These are phyloP conservation scores for Exophiala aquamarina DNA, from an alignment of 2,329 filamentous ascomycete species.

Conservation along the genomic window DNA sequence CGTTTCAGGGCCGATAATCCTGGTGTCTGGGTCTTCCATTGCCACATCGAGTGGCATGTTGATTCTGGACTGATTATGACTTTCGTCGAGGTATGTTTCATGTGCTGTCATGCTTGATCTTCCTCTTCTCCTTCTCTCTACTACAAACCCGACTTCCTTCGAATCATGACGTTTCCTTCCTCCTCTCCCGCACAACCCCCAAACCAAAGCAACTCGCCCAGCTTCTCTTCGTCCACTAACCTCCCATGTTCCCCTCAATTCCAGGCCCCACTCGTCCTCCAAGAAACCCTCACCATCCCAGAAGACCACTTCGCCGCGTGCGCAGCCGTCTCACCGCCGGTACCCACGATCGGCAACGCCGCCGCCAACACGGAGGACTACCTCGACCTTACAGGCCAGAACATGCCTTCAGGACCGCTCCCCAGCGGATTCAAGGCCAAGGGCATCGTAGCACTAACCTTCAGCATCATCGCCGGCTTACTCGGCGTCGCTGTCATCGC, in stretches of 20 bases:
- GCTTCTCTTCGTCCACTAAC: not conserved
- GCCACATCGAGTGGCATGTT: constrained; percentile 56
- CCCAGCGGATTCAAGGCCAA: constrained; percentile 69
- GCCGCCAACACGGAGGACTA: constrained; percentile 67
- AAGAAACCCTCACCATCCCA: constrained; percentile 49
- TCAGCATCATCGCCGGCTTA: constrained; percentile 68
- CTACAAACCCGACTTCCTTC: not conserved
- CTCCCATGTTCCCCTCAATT: not conserved
- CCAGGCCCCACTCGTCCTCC: constrained; percentile 55
- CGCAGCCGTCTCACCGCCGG: constrained; percentile 46
- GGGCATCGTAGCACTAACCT: constrained; percentile 73
- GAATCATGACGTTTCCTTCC: constrained; percentile 3
- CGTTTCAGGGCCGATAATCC: constrained; percentile 58
- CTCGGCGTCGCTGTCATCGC: constrained; percentile 66
- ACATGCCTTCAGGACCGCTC: constrained; percentile 54
- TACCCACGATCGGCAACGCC: constrained; percentile 63
- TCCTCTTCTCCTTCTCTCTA: constrained; percentile 44
- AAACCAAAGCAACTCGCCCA: too few relatives aligned
- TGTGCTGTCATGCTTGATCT: too few relatives aligned
- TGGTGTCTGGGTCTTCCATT: constrained; percentile 52
- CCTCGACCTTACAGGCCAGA: constrained; percentile 64
- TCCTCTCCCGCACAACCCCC: too few relatives aligned
- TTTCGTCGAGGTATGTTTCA: constrained; percentile 43
- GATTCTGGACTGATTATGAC: constrained; percentile 52
- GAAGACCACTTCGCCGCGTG: constrained; percentile 26